Evolutionary conservation across 331 rosid genomes (phyloP).

Genomic region (Phaseolus coccineus): DNA sequence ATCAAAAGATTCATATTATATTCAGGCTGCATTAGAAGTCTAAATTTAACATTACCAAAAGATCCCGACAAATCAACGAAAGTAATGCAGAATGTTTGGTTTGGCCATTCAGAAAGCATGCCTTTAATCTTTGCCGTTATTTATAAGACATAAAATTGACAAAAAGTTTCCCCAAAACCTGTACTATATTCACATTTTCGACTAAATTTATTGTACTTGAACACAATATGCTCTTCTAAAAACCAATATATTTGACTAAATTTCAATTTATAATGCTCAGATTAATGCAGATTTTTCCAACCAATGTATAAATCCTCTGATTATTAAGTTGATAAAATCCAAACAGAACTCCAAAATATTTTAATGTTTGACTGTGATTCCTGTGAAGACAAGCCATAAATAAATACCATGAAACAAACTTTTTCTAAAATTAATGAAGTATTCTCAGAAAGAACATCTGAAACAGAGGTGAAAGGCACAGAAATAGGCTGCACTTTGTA

Average conservation of each 20-base stretch:
- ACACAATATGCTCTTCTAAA: not conserved
- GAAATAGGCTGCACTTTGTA: not conserved
- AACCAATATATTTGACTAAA: not conserved
- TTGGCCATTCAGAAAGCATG: slow-evolving; percentile 7
- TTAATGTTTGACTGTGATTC: not conserved
- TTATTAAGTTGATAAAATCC: not conserved
- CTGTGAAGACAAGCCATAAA: not conserved
- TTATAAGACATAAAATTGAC: not conserved
- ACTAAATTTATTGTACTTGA: not conserved
- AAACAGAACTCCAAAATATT: not conserved
- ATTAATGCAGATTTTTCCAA: not conserved
- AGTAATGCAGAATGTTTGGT: not conserved
- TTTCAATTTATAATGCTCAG: not conserved
- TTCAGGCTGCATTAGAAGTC: not conserved
- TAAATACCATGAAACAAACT: not conserved
- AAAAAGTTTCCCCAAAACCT: not conserved
- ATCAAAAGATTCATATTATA: not conserved
- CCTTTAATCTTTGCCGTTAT: not conserved
- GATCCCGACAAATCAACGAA: not conserved
- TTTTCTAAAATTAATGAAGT: not conserved
- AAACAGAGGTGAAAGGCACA: not conserved
- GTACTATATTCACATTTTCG: not conserved
- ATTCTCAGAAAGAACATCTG: not conserved
- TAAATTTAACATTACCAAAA: not conserved
- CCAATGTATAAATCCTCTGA: not conserved